A percentile compares a stretch with the other conserved stretches of the same genome.
Conservation (phyloP, 257 asterid genomes). For the Misopates orontium region DNA sequence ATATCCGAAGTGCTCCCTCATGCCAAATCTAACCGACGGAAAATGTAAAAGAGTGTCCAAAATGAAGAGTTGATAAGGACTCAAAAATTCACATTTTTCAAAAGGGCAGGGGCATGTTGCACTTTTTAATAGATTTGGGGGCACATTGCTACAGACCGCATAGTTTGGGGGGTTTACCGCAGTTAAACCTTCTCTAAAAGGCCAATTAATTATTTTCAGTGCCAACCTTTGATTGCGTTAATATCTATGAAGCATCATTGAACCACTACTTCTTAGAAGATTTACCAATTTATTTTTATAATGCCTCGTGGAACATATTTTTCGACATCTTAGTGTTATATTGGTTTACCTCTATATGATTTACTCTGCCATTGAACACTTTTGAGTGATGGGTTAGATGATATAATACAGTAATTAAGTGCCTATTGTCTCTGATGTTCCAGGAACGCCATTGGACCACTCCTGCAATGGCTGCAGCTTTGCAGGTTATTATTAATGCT, state of each 20-base stretch:
- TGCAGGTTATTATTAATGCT: slow-evolving; percentile 61
- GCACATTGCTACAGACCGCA: too few relatives aligned
- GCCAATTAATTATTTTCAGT: slow-evolving; percentile 1
- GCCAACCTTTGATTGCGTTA: neutral
- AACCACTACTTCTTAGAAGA: slow-evolving; percentile 2
- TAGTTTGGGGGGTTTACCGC: too few relatives aligned
- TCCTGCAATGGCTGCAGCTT: slow-evolving; percentile 82
- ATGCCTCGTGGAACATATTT: neutral
- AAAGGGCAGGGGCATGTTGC: too few relatives aligned
- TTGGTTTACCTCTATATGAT: slow-evolving; percentile 3
- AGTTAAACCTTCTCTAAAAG: too few relatives aligned
- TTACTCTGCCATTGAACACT: neutral
- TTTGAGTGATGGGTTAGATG: slow-evolving; percentile 2
- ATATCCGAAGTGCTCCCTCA: too few relatives aligned
- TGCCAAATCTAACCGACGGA: too few relatives aligned
- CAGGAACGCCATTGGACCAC: slow-evolving; percentile 98
- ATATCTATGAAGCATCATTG: slow-evolving; percentile 17
- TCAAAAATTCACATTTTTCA: too few relatives aligned
- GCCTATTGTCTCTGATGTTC: slow-evolving; percentile 32
- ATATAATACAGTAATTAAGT: slow-evolving; percentile 9
- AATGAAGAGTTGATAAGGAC: too few relatives aligned
- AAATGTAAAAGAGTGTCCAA: too few relatives aligned
- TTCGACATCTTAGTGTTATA: neutral
- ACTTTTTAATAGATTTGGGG: too few relatives aligned
- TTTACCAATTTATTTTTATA: neutral